Base-by-base conservation (phyloP, 768 basidiomycete genomes). In the Boletales sp. region DNA sequence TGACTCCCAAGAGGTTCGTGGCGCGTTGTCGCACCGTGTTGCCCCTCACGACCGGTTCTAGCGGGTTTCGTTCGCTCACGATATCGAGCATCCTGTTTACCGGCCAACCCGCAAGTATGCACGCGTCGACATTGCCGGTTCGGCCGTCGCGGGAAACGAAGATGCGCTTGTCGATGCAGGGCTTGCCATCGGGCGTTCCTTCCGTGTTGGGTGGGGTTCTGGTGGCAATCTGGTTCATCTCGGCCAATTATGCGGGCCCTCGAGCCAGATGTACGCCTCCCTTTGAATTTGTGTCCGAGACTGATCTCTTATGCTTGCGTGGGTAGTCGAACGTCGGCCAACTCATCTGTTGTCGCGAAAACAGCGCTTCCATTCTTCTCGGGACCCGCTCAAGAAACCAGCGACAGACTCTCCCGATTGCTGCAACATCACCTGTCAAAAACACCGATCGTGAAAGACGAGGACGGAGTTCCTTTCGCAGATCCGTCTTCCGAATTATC, bases 161-260 rank as follows among this genome's bases (percentile, higher is more conserved):
- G 79, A 76, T 4, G 73, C 78, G 27, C 70, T 83, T 39, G 72
- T 82, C 11, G 95, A 99, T 67, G 88, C 90, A 14, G 94, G 93
- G 0, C 72, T 97, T 32, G 79, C 87, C 1, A 72, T 94, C 48
- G 94, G 94, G 12, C 80, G 92, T 15, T 90, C 89, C 12, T 97
- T 93, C 67, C 79, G 93, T 49, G 90, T 87, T 3, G 84, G 90
- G 5, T 98, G 94, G 92, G 91, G 94, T 17, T 86, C 89, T 1
- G 78, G 80, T 34, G 92, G 92, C 1, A 75, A 73, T 35, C 63
- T 97, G 8, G 84, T 84, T 11, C 86, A 91, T 66, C 66, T 87
- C 11, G 94, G 91, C n/a, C 74, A 74, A 43, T 69, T 95, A 54
- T 86, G 88, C 69, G 71, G 74, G 8, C 83, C 85, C 21, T 69